These are phyloP conservation scores for Aspergillus tubingensis DNA, from an alignment of 2,329 filamentous ascomycete genomes.

Conservation along the genomic window DNA sequence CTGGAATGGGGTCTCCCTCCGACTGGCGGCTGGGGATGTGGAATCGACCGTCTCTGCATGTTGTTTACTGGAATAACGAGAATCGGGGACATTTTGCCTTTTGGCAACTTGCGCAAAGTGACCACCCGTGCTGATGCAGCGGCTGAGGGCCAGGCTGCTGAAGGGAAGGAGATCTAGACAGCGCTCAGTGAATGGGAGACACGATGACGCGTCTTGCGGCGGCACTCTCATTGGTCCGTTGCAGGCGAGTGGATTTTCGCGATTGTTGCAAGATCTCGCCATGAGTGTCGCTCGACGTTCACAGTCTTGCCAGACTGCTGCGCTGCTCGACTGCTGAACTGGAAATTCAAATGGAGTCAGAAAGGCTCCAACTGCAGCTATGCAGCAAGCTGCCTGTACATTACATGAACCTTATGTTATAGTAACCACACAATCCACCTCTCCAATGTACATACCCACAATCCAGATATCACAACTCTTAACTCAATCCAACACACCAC, in stretches of 20 bases:
- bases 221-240: not conserved
- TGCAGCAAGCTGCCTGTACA: not conserved
- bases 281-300: not conserved
- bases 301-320: not conserved
- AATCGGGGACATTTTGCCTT: constrained; percentile 84
- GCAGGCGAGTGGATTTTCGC: not conserved
- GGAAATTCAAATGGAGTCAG: not conserved
- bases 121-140: constrained; percentile 28
- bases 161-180: constrained; percentile 6
- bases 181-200: not conserved
- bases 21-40: constrained; percentile 95
- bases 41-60: constrained; percentile 90
- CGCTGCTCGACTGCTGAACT: not conserved
- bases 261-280: not conserved
- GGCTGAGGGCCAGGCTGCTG: not conserved
- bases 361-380: not conserved
- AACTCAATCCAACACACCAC: not conserved
- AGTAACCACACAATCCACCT: not conserved
- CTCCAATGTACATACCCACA: not conserved
- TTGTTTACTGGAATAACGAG: constrained; percentile 75
- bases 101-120: constrained; percentile 72
- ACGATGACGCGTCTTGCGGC: constrained; percentile 1
- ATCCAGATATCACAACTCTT: not conserved
- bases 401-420: not conserved
- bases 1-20: constrained; percentile 90